A percentile compares a stretch with the other conserved stretches of the same genome.
phyloP scores from a whole-genome alignment of 495 filamentous ascomycete species.

The Bombardia bombarda region DNA sequence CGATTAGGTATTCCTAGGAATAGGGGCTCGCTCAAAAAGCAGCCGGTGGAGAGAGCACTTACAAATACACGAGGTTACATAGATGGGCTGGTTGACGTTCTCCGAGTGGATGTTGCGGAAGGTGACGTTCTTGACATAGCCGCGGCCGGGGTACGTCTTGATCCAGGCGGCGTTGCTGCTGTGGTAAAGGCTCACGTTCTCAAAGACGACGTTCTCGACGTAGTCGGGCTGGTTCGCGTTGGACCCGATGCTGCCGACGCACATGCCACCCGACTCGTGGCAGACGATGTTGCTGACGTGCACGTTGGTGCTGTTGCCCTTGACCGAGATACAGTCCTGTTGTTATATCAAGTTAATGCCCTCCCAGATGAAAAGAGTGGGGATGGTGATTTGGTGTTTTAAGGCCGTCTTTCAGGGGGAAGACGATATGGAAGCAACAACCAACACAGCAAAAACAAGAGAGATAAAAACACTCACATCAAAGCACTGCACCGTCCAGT shows the following conservation, averaged over 20 bases:
- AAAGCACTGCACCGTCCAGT: conserved; percentile 36
- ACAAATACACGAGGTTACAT: conserved; percentile 51
- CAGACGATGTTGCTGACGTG: conserved; percentile 31
- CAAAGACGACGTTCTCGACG: conserved; percentile 31
- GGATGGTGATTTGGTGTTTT: too few species aligned
- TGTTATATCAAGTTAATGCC: too few species aligned
- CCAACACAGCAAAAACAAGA: not conserved
- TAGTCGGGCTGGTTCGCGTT: conserved; percentile 25
- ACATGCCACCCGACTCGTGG: conserved; percentile 32
- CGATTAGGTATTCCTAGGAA: too few species aligned
- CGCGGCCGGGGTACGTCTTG: conserved; percentile 44
- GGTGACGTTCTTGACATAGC: conserved; percentile 43
- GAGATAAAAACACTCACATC: conserved; percentile 22
- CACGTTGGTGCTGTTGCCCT: conserved; percentile 52
- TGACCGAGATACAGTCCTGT: conserved; percentile 55
- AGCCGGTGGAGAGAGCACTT: not conserved
- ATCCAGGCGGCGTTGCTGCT: conserved; percentile 47
- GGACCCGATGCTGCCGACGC: conserved; percentile 29
- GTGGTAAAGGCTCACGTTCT: conserved; percentile 35
- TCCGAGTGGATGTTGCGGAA: conserved; percentile 40
- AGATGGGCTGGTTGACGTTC: conserved; percentile 48
- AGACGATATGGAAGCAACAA: not conserved
- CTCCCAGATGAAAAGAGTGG: too few species aligned
- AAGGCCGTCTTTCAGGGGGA: too few species aligned
- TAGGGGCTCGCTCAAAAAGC: too few species aligned